Evolutionary conservation across 2,329 filamentous ascomycete species (phyloP).

Genomic region (Penicillium sumatraense): DNA sequence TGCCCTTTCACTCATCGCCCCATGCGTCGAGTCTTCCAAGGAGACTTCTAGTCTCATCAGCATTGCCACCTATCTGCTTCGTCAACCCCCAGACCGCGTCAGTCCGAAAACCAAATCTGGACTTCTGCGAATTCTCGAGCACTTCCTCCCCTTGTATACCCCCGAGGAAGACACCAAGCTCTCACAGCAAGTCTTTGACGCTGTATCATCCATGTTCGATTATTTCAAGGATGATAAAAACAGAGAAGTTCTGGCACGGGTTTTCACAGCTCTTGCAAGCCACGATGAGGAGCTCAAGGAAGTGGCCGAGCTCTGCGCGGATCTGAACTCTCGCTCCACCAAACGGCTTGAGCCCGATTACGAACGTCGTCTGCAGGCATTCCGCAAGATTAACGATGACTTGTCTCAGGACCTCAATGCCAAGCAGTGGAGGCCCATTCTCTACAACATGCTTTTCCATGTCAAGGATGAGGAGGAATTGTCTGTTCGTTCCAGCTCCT

Average conservation of each 20-base stretch:
- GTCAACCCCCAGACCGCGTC: conserved; percentile 82
- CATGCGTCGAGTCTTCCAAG: conserved; percentile 65
- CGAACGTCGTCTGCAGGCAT: conserved; percentile 77
- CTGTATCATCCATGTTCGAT: conserved; percentile 80
- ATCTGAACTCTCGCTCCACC: conserved; percentile 78
- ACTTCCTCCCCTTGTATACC: conserved; percentile 73
- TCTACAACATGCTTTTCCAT: conserved; percentile 89
- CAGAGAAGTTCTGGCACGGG: conserved; percentile 72
- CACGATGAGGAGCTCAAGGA: conserved; percentile 64
- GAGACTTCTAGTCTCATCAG: conserved; percentile 77
- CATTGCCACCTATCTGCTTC: conserved; percentile 79
- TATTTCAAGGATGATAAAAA: conserved; percentile 86
- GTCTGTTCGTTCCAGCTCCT: conserved; percentile 81
- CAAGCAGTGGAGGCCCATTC: conserved; percentile 81
- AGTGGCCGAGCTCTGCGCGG: conserved; percentile 72
- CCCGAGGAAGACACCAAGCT: conserved; percentile 61
- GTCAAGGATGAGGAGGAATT: conserved; percentile 87
- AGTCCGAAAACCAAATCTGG: conserved; percentile 81
- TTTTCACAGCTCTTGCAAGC: conserved; percentile 72
- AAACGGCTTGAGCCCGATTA: conserved; percentile 84
- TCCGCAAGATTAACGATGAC: conserved; percentile 70
- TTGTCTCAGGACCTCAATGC: conserved; percentile 65
- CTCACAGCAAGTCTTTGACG: conserved; percentile 70
- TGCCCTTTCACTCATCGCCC: conserved; percentile 75
- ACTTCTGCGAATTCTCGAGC: conserved; percentile 77